phyloP scores from a whole-genome alignment of 2,329 filamentous ascomycete species.

The Karstenula rhodostoma region DNA sequence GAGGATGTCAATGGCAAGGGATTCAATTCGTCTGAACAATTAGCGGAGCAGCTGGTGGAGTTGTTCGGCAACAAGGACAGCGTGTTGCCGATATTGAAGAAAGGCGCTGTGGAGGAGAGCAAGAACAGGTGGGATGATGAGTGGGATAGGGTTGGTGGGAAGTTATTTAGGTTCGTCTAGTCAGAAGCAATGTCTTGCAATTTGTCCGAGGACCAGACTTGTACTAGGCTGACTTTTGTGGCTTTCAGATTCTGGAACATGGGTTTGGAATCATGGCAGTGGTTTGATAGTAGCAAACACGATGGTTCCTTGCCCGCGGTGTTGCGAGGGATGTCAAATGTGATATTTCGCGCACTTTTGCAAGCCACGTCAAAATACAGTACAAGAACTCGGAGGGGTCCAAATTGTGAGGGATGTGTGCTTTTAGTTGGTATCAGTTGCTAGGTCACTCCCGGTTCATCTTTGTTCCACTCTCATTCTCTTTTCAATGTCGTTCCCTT shows the following conservation, averaged over 20 bases:
- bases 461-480: too few species aligned
- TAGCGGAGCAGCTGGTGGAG: slow-evolving; percentile 69
- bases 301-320: too few species aligned
- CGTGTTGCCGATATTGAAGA: slow-evolving; percentile 68
- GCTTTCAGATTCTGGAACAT: background rate
- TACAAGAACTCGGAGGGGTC: too few species aligned
- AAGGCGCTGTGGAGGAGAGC: slow-evolving; percentile 78
- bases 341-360: too few species aligned
- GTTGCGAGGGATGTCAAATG: too few species aligned
- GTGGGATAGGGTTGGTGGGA: slow-evolving; percentile 85
- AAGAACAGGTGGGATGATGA: slow-evolving; percentile 86
- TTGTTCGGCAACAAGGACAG: slow-evolving; percentile 65
- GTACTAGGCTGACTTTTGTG: too few species aligned
- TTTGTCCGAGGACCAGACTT: background rate
- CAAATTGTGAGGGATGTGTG: too few species aligned
- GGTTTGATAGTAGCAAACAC: too few species aligned
- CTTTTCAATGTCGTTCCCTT: too few species aligned
- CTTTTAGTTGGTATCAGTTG: too few species aligned
- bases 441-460: too few species aligned
- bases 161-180: slow-evolving; percentile 60
- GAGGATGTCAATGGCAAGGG: slow-evolving; percentile 87
- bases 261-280: background rate
- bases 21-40: slow-evolving; percentile 74
- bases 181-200: background rate
- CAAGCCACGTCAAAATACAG: too few species aligned